These are phyloP conservation scores for Schrenkiella parvula DNA, from an alignment of 345 rosid genomes.

Conservation along the genomic window DNA sequence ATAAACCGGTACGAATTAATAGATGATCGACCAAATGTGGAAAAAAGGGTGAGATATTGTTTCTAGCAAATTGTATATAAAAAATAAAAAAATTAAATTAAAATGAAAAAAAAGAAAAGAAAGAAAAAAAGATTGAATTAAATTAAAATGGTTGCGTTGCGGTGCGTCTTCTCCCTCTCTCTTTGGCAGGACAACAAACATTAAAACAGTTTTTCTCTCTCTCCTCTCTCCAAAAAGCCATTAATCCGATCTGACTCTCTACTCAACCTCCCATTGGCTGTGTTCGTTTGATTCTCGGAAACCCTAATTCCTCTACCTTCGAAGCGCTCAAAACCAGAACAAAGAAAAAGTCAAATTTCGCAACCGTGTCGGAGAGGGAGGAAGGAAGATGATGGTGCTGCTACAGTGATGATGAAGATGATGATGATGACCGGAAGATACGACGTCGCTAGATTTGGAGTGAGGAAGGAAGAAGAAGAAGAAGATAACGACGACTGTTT, in stretches of 20 bases:
- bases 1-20: neutral
- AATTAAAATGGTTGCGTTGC: conserved; percentile 19
- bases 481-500: conserved; percentile 53
- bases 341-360: neutral
- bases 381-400: conserved; percentile 26
- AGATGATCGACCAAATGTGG: neutral
- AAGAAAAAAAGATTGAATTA: conserved; percentile 6
- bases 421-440: conserved; percentile 27
- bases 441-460: conserved; percentile 29
- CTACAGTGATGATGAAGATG: conserved; percentile 19
- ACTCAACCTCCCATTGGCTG: conserved; percentile 26
- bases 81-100: neutral
- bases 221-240: conserved; percentile 18
- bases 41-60: neutral
- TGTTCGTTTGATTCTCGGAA: conserved; percentile 23
- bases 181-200: conserved; percentile 17
- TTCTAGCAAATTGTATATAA: neutral
- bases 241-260: conserved; percentile 40
- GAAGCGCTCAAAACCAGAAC: neutral
- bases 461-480: conserved; percentile 16
- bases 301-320: conserved; percentile 25
- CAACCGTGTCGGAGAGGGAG: conserved; percentile 14
- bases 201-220: neutral
- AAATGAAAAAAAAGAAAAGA: neutral
- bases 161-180: conserved; percentile 12